Base-by-base conservation (phyloP, 225 moss, liverwort and hornwort species). In the Straminergon stramineum region DNA sequence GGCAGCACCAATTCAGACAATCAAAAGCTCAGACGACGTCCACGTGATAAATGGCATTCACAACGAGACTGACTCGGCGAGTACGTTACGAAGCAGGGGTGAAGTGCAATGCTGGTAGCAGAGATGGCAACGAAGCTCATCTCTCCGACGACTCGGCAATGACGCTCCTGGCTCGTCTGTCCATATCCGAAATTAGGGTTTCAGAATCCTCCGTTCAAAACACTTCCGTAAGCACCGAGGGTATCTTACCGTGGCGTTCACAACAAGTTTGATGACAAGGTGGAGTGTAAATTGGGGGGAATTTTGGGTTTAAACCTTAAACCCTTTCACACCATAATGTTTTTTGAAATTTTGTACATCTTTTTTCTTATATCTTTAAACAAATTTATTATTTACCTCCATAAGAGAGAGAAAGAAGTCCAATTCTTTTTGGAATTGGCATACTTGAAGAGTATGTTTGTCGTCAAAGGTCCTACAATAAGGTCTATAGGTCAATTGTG, bases 361-460 rank as follows among this genome's bases (percentile, higher is more conserved):
- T 34, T 20, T 5, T 53, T 75, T 0, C 34, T 13, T 34, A 4
- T 2, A n/a, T 10, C 7, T 57, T 26, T n/a, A 6, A 1, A 1
- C 22, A 26, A 37, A 78, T 1, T 2, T 35, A 15, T 34, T 35
- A 48, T 48, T 48, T 48, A 2, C 11, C 0, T 11, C 18, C 11
- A 31, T 18, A 17, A 18, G 8, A 27, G 3, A 43, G 6, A 30
- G 5, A 19, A 75, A 12, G 20, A 32, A 32, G 0, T 51, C 11
- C 32, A 13, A 37, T 9, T 77, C 1, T 4, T 32, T 34, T 76
- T 5, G 1, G 12, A 52, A 21, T 52, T 0, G 0, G 0, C 5
- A 5, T 51, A 75, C 3, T 1, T 51, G 12, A 32, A 4, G 0
- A 32, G 0, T 23, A 35, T 35, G 2, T 24, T 24, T 0, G 0